phyloP scores from a whole-genome alignment of 75 land plant species.

The Sequoiadendron giganteum region DNA sequence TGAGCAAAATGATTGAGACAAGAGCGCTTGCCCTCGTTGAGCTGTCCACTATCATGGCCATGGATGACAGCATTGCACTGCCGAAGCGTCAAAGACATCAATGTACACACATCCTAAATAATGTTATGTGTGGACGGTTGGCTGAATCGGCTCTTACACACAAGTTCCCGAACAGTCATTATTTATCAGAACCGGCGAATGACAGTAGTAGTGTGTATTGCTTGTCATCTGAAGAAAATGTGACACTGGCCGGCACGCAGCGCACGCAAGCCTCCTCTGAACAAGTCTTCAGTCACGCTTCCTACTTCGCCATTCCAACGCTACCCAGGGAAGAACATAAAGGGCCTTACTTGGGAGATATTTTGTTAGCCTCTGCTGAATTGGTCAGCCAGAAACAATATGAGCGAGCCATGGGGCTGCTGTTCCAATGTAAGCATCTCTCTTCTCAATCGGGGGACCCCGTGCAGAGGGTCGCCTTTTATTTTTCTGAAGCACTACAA shows the following conservation, averaged over 20 bases:
- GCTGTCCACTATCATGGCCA: too few species aligned
- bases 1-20: too few species aligned
- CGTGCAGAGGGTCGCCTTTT: too few species aligned
- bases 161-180: too few species aligned
- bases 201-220: too few species aligned
- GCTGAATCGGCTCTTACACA: too few species aligned
- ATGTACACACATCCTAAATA: too few species aligned
- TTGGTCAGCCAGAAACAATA: background rate
- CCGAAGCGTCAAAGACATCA: too few species aligned
- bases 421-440: constrained; percentile 10
- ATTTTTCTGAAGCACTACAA: constrained; percentile 7
- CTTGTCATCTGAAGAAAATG: constrained; percentile 19
- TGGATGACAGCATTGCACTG: too few species aligned
- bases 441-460: background rate
- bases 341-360: constrained; percentile 20
- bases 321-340: constrained; percentile 11
- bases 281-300: background rate
- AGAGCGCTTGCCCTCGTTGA: too few species aligned
- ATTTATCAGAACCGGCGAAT: too few species aligned
- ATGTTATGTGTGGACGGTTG: too few species aligned
- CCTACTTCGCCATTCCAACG: constrained; percentile 5
- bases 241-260: constrained; percentile 23
- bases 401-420: constrained; percentile 14
- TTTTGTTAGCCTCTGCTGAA: constrained; percentile 25
- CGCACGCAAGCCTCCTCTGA: background rate